Percentiles rank a stretch among this genome's conserved stretches.
Evolutionary conservation across 805 yeast species (phyloP).

Genomic region (Saccharomycopsis sp.): DNA sequence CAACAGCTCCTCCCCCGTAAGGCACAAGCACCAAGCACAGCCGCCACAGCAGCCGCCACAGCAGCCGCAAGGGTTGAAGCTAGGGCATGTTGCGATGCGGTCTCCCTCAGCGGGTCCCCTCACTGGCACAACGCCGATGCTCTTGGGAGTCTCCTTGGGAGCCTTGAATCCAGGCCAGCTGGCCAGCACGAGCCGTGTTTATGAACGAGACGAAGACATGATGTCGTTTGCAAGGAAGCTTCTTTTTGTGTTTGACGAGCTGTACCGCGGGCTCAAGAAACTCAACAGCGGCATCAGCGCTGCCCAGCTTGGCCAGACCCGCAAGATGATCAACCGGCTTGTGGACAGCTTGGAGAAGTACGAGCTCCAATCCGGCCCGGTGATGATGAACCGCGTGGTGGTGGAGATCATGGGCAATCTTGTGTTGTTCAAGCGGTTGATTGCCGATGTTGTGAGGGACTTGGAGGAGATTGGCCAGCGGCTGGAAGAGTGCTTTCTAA

Average conservation of each 20-base stretch:
- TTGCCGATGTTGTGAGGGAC: conserved; percentile 33
- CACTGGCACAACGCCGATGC: too few species aligned
- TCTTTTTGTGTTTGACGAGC: conserved; percentile 37
- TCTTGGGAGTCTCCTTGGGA: too few species aligned
- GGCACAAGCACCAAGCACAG: too few species aligned
- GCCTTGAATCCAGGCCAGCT: too few species aligned
- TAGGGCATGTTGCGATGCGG: too few species aligned
- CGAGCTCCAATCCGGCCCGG: conserved; percentile 22
- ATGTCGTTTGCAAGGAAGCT: conserved; percentile 38
- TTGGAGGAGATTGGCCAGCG: conserved; percentile 30
- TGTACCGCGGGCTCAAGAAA: conserved; percentile 36
- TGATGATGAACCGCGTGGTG: background rate
- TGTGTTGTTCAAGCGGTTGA: conserved; percentile 32
- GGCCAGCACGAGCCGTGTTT: too few species aligned
- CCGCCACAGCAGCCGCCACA: too few species aligned
- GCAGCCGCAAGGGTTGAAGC: too few species aligned
- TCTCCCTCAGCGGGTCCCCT: too few species aligned
- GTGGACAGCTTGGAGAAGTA: conserved; percentile 34
- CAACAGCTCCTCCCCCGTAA: too few species aligned
- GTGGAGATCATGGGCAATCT: conserved; percentile 5
- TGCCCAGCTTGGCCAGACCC: conserved; percentile 25
- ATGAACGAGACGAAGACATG: too few species aligned
- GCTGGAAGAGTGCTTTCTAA: conserved; percentile 36
- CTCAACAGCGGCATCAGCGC: conserved; percentile 25
- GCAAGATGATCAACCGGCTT: conserved; percentile 33